Conservation (phyloP, 148 eudicot species). For the Silene uniflora region DNA sequence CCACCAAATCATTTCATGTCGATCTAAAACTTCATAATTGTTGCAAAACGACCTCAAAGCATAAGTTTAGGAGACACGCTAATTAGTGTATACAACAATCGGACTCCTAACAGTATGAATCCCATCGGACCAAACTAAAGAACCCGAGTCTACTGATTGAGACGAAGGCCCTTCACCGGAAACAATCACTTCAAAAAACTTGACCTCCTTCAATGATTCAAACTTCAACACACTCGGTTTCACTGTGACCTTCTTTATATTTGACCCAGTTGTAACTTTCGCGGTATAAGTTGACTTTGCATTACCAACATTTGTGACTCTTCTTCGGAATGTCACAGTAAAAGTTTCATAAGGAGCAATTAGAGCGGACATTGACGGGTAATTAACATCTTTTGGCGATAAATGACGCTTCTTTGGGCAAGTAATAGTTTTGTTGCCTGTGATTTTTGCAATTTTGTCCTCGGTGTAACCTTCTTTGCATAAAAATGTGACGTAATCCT, state of each 20-base stretch:
- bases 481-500: constrained; percentile 37
- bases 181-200: constrained; percentile 35
- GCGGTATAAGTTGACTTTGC: constrained; percentile 43
- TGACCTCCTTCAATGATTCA: constrained; percentile 29
- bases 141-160: constrained; percentile 12
- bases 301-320: constrained; percentile 52
- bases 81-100: constrained; percentile 28
- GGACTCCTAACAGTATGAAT: constrained; percentile 52
- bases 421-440: constrained; percentile 11
- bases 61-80: background rate
- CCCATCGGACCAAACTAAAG: constrained; percentile 57
- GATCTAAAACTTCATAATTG: too few species aligned
- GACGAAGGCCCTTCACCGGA: background rate
- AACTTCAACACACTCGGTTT: constrained; percentile 37
- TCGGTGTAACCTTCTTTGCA: constrained; percentile 30
- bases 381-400: constrained; percentile 40
- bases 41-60: background rate
- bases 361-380: constrained; percentile 45
- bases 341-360: background rate
- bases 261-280: background rate
- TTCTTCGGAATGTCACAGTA: constrained; percentile 32
- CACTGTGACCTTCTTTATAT: constrained; percentile 22
- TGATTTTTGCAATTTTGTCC: background rate
- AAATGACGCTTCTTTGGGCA: constrained; percentile 1
- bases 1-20: too few species aligned